Base-by-base conservation (phyloP, 2,329 filamentous ascomycete genomes). In the Aspergillus chevalieri region DNA sequence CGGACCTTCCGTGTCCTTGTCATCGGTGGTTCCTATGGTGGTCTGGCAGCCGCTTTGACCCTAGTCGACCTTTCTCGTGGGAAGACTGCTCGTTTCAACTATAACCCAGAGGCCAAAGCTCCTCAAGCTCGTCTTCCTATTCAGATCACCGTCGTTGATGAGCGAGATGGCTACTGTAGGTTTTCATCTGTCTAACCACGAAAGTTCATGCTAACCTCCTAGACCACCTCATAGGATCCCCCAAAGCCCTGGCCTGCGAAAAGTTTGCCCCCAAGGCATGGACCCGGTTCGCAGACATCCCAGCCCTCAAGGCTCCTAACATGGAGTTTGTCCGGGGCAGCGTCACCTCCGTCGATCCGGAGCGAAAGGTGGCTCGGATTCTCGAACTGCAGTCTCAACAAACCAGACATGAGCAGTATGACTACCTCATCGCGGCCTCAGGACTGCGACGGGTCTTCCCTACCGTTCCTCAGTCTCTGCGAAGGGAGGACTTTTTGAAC, bases 141-240 rank as follows among this genome's bases (percentile, higher is more conserved):
- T 12, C 78, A 89, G 34, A 83, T 91, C 46, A 89, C 85, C 19
- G 78, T 91, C 19, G 82, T 88, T 21, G 86, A 91, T 59, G 85
- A 90, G 66, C 75, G 85, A n/a, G 87, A 91, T 73, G 87, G 87
- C n/a, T 90, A 83, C 65, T 90, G 86, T 90, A 74, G 17, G 56
- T 69, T 44, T 30, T 30, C 15, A 26, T 36, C 12, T 6, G 14
- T 3, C 6, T 44, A 36, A 2, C 4, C 4, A 22, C 0, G 12
- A 21, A 22, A 30, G 2, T 1, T 8, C 9, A 30, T 12, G 22
- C 26, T 46, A 34, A 53, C 28, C 39, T 19, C 15, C 3, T 28
- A 89, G 86, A 83, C 67, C 87, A 92, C 66, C 67, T 87, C 22
- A 89, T 92, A 59, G 86, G 87, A 45, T 82, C 84, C 0, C 88